Conservation (phyloP, 2,329 filamentous ascomycete species). For the Colletotrichum sojae region DNA sequence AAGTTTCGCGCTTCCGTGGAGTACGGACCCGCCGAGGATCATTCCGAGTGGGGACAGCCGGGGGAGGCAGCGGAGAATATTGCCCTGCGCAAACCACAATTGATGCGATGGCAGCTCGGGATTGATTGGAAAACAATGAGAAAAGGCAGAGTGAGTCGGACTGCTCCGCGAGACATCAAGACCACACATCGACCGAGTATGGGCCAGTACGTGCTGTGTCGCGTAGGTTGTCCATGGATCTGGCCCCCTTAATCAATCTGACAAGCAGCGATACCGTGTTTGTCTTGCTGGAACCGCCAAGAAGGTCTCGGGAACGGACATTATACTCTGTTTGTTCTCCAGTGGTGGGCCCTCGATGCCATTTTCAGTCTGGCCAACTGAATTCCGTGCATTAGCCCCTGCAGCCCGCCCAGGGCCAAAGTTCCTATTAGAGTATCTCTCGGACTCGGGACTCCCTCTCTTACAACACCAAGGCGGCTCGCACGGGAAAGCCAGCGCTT, state of each 20-base stretch:
- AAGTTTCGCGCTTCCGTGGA: constrained; percentile 13
- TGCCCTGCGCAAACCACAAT: not conserved
- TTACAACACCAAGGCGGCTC: constrained; percentile 5
- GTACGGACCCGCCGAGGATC: constrained; percentile 2
- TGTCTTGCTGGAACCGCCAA: constrained; percentile 18
- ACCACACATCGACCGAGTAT: no score
- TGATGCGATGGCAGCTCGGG: not conserved
- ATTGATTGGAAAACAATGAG: no score
- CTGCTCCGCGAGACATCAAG: not conserved
- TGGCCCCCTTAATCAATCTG: constrained; percentile 15
- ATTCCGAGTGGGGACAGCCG: constrained; percentile 6
- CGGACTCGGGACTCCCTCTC: no score
- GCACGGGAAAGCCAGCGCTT: constrained; percentile 9
- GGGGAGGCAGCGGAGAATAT: constrained; percentile 1
- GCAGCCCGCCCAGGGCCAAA: not conserved
- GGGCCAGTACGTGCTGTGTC: no score
- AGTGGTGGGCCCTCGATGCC: not conserved
- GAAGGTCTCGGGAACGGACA: constrained; percentile 17
- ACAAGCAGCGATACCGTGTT: constrained; percentile 17
- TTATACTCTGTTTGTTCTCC: constrained; percentile 7
- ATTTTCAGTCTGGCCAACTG: not conserved
- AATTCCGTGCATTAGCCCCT: not conserved
- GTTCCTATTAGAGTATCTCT: constrained; percentile 12
- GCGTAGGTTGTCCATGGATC: not conserved
- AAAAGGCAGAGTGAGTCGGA: no score